Conservation (phyloP, 1,284 basidiomycete genomes). For the Microbotryomycetes sp. region DNA sequence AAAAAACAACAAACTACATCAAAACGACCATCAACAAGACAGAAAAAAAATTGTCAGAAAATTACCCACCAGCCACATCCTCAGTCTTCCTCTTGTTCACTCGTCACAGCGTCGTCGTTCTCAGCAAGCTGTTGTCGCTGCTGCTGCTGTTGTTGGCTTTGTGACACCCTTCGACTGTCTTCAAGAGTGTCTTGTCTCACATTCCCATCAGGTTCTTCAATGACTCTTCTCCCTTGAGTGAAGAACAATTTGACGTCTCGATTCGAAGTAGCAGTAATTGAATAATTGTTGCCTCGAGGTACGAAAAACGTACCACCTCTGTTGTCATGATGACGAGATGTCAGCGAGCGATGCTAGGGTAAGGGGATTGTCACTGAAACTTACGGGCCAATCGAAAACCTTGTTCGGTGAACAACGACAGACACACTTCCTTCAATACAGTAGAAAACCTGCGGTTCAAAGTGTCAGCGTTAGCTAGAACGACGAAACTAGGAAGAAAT, state of each 20-base stretch:
- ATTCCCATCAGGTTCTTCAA: conserved; percentile 21
- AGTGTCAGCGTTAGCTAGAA: not conserved
- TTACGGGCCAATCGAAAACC: conserved; percentile 69
- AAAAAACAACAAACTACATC: not conserved
- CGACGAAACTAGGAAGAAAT: not conserved
- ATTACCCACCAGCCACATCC: conserved; percentile 35
- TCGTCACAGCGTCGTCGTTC: conserved; percentile 37
- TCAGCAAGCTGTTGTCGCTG: conserved; percentile 38
- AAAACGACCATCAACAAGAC: conserved; percentile 38
- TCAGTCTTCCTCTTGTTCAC: conserved; percentile 33
- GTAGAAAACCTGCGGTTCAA: conserved; percentile 65
- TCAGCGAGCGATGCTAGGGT: not conserved
- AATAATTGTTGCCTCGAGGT: conserved; percentile 73
- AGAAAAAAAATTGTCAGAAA: conserved; percentile 36
- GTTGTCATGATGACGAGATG: not conserved
- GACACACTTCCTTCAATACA: conserved; percentile 81
- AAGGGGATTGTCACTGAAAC: conserved; percentile 47
- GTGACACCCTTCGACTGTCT: conserved; percentile 1
- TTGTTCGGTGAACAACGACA: conserved; percentile 71
- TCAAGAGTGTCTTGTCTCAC: conserved; percentile 17
- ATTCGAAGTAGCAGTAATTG: conserved; percentile 76
- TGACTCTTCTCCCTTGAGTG: conserved; percentile 53
- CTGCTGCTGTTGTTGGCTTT: conserved; percentile 12
- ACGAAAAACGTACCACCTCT: conserved; percentile 20
- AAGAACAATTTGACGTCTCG: conserved; percentile 82